Base-by-base conservation (phyloP, 2,329 filamentous ascomycete genomes). In the Truncatella angustata region DNA sequence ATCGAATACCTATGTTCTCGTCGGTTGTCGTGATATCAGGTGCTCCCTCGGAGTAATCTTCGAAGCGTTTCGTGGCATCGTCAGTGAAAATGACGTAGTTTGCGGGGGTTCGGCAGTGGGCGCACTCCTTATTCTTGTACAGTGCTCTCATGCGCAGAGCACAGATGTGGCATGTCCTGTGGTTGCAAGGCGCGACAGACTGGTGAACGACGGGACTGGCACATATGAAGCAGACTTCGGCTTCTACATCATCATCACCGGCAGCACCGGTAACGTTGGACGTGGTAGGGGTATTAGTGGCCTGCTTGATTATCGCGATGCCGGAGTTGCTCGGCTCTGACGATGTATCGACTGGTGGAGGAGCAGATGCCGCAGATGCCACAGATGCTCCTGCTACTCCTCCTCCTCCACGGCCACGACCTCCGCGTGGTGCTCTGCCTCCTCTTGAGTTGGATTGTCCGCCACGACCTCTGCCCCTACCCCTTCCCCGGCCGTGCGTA, bases 161-260 rank as follows among this genome's bases (percentile, higher is more conserved):
- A 70, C 94, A 99, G 58, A 97, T 96, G 73, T 99, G 94, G 68
- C 94, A 99, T 45, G 93, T 97, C 52, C 90, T 83, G 73, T 99
- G 94, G 70, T 97, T 97, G 73, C 94, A 99, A 18, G 94, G 93
- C 28, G 92, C 86, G 58, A 99, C 85, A 9, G 92, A 88, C 62
- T 90, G 86, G 74, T 97, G 91, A 45, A 88, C 84, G 44, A 99
- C 87, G 2, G 87, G 84, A 58, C 92, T 96, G 52, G 94, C 93
- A 72, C 94, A 99, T 65, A 99, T 99, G 72, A 97, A 97, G 81
- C 94, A 99, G 55, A 97, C 82, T 56, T 97, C 91, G 23, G 79
- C 86, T 51, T 91, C 88, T 26, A 76, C 75, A 21, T 79, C 81
- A 24, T 80, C 81, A 44, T 81, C 81, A 3, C 70, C 74, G 55